Evolutionary conservation across 441 rosid species (phyloP).

Genomic region (Capsella rubella): DNA sequence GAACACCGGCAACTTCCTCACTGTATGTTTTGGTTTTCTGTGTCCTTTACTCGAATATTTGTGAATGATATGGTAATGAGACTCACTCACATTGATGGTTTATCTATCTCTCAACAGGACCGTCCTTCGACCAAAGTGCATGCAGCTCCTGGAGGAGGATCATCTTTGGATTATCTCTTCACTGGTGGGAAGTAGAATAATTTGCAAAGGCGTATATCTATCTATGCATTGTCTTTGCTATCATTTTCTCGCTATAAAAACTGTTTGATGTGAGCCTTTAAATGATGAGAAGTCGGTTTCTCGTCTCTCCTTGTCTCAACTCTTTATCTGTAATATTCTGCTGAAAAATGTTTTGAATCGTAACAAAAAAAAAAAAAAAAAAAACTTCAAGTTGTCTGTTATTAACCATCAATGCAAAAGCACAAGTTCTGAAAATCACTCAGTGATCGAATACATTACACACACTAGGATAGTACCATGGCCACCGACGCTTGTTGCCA

Average conservation of each 20-base stretch:
- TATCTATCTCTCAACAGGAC: slow-evolving; percentile 55
- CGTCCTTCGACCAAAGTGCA: slow-evolving; percentile 97
- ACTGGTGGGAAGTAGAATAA: slow-evolving; percentile 52
- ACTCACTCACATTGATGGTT: not conserved
- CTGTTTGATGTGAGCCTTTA: slow-evolving; percentile 42
- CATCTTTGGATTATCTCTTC: slow-evolving; percentile 84
- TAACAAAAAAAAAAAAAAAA: not conserved
- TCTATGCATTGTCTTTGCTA: slow-evolving; percentile 24
- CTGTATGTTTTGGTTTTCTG: slow-evolving; percentile 54
- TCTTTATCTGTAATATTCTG: slow-evolving; percentile 36
- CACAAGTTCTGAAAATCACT: not conserved
- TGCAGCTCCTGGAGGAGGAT: slow-evolving; percentile 95
- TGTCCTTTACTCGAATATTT: not conserved
- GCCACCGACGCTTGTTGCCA: no score
- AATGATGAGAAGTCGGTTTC: slow-evolving; percentile 42
- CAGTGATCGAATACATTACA: not conserved
- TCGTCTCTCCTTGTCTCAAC: slow-evolving; percentile 36
- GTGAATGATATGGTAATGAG: not conserved
- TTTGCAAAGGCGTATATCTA: slow-evolving; percentile 20
- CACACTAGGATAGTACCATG: no score
- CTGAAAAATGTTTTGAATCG: slow-evolving; percentile 28
- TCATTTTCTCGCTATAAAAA: not conserved
- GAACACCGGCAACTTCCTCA: slow-evolving; percentile 91
- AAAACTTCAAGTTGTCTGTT: slow-evolving; percentile 13
- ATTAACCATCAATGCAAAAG: slow-evolving; percentile 1